Evolutionary conservation across 345 rosid genomes (phyloP).

Genomic region (Barbarea vulgaris): DNA sequence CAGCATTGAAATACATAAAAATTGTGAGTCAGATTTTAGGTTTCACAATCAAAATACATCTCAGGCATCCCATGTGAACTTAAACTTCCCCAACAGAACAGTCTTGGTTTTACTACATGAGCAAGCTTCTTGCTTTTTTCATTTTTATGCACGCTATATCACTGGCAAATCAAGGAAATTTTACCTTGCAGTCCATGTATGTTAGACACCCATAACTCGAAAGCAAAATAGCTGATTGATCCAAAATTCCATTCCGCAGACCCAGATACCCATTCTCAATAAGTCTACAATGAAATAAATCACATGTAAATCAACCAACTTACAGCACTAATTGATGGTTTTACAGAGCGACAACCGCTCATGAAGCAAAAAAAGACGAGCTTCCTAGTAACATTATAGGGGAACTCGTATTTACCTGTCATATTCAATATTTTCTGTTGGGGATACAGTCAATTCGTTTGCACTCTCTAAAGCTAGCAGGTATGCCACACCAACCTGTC

Average conservation of each 20-base stretch:
- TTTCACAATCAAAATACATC: neutral
- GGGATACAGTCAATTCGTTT: slow-evolving; percentile 60
- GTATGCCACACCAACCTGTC: slow-evolving; percentile 88
- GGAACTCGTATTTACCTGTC: slow-evolving; percentile 56
- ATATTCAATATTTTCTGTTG: slow-evolving; percentile 85
- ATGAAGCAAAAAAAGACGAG: slow-evolving; percentile 13
- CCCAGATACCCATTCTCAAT: slow-evolving; percentile 94
- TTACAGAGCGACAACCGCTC: slow-evolving; percentile 18
- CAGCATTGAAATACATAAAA: neutral
- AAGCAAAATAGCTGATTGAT: slow-evolving; percentile 92
- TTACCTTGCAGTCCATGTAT: slow-evolving; percentile 93
- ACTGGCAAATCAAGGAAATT: slow-evolving; percentile 16
- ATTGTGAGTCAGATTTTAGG: neutral
- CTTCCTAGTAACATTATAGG: neutral
- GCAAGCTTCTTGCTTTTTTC: slow-evolving; percentile 13
- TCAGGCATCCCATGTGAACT: slow-evolving; percentile 12
- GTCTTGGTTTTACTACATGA: slow-evolving; percentile 12
- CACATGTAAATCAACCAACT: slow-evolving; percentile 18
- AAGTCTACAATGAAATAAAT: slow-evolving; percentile 53
- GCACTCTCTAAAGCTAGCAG: slow-evolving; percentile 89
- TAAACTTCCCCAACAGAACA: slow-evolving; percentile 13
- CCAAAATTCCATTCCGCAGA: slow-evolving; percentile 89
- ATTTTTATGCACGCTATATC: neutral
- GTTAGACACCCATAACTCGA: slow-evolving; percentile 82
- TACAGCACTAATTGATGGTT: slow-evolving; percentile 25